Evolutionary conservation across 1,139 yeast genomes (phyloP), one percentile per base, ranked within the genome.

Genomic region (Pichia norvegensis): DNA sequence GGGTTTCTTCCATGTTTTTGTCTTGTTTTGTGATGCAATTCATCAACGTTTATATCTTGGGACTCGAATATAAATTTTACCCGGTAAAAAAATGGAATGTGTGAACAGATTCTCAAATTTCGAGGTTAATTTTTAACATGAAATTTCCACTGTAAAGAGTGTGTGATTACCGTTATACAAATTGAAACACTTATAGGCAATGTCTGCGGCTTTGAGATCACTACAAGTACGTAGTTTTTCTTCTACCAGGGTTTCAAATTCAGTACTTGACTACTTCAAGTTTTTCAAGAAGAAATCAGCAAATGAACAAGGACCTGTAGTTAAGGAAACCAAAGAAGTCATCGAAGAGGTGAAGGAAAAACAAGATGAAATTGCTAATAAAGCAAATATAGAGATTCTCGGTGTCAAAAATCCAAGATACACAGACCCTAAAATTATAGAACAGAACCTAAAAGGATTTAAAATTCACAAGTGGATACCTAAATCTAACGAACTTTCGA

Each of bases 391-490:
- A 9, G 56, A 57, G 36, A 56, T 64, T 13, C 29, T 64, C 17
- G 66, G 67, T 9, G 52, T 46, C 46, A 52, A 56, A 29, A 54
- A 61, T 33, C 61, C 65, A 37, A 46, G 52, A 33, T 49, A 46
- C 19, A 41, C 49, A 5, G 60, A 59, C 41, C 47, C 52, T 25
- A 47, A 51, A 33, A 17, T 54, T 4, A 50, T 56, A 29, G 38
- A 53, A 21, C 49, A 53, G 41, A 58, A 57, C 46, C 55, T 66
- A 48, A 63, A 66, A 13, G 70, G 69, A 2, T 65, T 68, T 46
- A 43, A 47, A 13, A 55, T 64, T 25, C 49, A 55, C 38, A 53
- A 56, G 14, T 73, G 78, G 60, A 55, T 61, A 13, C 58, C 61
- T 4, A 44, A 29, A 20, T 29, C 42, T 14, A 42, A 42, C 23